phyloP scores from a whole-genome alignment of 1,284 basidiomycete genomes.

The Laetiporus sulphureus region DNA sequence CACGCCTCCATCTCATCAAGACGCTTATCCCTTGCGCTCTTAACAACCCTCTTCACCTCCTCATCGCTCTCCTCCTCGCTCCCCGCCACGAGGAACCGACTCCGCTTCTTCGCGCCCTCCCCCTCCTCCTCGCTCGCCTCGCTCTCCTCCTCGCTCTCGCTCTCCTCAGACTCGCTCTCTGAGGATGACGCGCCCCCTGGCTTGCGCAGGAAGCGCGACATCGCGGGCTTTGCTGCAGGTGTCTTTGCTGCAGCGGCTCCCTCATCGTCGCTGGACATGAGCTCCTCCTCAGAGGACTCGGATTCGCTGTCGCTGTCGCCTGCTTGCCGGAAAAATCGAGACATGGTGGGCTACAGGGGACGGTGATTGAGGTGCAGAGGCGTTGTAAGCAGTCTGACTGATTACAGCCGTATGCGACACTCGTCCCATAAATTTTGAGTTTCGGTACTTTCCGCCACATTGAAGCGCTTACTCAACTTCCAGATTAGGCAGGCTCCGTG shows the following conservation, averaged over 20 bases:
- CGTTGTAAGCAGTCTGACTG: neutral
- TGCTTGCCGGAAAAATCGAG: conserved; percentile 82
- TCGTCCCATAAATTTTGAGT: conserved; percentile 8
- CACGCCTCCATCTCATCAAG: conserved; percentile 86
- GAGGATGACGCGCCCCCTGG: conserved; percentile 47
- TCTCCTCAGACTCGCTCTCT: conserved; percentile 30
- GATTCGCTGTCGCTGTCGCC: conserved; percentile 78
- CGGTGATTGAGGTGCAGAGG: neutral
- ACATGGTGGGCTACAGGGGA: conserved; percentile 42
- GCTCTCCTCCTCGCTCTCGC: conserved; percentile 31
- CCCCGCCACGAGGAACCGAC: conserved; percentile 38
- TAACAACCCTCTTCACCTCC: conserved; percentile 65
- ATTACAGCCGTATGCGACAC: neutral
- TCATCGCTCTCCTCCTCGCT: conserved; percentile 66
- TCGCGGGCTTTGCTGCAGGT: conserved; percentile 50
- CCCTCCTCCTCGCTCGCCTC: conserved; percentile 28
- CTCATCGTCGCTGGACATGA: conserved; percentile 73
- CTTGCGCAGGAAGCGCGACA: conserved; percentile 69
- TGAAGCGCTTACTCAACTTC: too few relatives aligned
- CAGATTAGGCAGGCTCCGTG: too few relatives aligned
- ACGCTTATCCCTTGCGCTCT: conserved; percentile 84
- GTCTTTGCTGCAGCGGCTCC: conserved; percentile 40
- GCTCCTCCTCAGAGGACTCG: conserved; percentile 76
- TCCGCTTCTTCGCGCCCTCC: conserved; percentile 32
- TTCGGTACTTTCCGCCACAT: conserved; percentile 10